These are phyloP conservation scores for Aspergillus tamarii DNA, from an alignment of 2,329 filamentous ascomycete species.

Conservation along the genomic window DNA sequence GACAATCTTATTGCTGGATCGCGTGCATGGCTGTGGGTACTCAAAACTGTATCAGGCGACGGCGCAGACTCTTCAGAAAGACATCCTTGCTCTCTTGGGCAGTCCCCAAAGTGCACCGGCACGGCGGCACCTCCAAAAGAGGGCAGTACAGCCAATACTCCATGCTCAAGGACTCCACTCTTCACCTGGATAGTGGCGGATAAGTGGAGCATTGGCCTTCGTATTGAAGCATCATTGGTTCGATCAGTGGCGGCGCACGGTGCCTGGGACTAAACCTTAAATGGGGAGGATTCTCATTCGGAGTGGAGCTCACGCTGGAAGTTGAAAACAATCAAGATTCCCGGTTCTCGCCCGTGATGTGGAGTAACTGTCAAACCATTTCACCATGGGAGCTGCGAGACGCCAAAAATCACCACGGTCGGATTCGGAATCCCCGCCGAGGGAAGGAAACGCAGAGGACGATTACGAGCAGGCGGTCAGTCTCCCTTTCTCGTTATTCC, in stretches of 20 bases:
- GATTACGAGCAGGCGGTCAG: slow-evolving; percentile 6
- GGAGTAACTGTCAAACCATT: background rate
- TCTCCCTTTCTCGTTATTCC: background rate
- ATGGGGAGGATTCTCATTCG: background rate
- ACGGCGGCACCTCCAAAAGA: background rate
- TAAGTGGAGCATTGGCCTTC: background rate
- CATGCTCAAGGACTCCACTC: background rate
- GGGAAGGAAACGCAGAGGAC: slow-evolving; percentile 15
- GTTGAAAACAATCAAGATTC: background rate
- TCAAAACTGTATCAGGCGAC: background rate
- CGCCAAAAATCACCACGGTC: background rate
- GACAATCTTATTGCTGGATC: background rate
- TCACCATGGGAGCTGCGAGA: slow-evolving; percentile 1
- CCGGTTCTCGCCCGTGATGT: background rate
- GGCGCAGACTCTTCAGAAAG: background rate
- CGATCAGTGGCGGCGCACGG: background rate
- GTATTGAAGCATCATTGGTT: background rate
- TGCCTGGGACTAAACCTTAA: slow-evolving; percentile 5
- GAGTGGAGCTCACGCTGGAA: background rate
- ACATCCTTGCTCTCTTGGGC: background rate
- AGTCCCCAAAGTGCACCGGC: background rate
- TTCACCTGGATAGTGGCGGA: background rate
- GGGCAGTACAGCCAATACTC: background rate
- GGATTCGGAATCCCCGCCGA: slow-evolving; percentile 27
- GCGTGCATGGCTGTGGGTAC: background rate